Evolutionary conservation across 257 asterid genomes (phyloP).

Genomic region (Fraxinus cuspidata): DNA sequence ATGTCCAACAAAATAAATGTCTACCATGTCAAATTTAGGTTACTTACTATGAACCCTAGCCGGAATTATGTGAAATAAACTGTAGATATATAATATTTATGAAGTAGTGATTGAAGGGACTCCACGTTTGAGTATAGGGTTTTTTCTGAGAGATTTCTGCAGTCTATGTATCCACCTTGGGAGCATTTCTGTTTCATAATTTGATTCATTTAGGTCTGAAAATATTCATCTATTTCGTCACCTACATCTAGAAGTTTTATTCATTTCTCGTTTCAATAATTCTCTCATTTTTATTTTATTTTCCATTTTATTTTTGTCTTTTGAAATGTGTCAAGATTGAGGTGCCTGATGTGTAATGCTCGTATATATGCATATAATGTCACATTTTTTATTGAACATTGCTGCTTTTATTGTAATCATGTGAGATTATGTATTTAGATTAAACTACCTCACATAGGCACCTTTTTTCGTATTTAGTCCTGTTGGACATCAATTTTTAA

Average conservation of each 20-base stretch:
- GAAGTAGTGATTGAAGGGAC: neutral
- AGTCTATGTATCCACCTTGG: neutral
- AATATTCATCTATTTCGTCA: neutral
- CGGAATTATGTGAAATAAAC: neutral
- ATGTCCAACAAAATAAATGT: slow-evolving; percentile 33
- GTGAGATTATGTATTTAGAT: no score
- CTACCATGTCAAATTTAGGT: slow-evolving; percentile 34
- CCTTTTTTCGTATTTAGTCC: no score
- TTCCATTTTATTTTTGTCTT: neutral
- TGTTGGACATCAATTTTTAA: no score
- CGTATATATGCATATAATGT: no score
- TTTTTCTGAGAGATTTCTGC: neutral
- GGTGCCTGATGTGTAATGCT: neutral
- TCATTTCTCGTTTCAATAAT: neutral
- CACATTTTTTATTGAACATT: no score
- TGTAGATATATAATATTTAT: neutral
- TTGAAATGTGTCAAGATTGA: slow-evolving; percentile 1
- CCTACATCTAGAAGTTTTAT: neutral
- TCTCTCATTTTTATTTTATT: neutral
- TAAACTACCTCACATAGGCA: no score
- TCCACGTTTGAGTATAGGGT: neutral
- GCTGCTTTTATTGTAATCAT: no score
- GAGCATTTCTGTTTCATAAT: neutral
- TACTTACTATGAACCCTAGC: slow-evolving; percentile 35
- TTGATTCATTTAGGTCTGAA: neutral